Conservation (phyloP, 352 stramenopile species). For the Nothophytophthora sp. region DNA sequence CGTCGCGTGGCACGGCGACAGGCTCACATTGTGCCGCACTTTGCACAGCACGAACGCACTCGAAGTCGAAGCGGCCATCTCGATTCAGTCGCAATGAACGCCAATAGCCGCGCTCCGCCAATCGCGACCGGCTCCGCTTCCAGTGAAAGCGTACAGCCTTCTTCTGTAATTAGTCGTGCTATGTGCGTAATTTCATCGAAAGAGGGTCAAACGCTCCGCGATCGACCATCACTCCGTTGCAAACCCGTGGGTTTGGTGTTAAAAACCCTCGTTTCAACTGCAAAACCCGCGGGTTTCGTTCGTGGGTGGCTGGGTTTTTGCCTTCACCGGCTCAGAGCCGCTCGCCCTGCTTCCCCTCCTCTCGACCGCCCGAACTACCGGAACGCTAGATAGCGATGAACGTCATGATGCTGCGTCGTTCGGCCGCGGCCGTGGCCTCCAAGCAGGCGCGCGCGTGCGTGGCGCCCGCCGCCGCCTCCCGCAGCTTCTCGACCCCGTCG, state of each 20-base stretch:
- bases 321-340: conserved; percentile 3
- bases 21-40: conserved; percentile 69
- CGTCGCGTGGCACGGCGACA: conserved; percentile 71
- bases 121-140: conserved; percentile 19
- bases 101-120: conserved; percentile 8
- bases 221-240: too few species aligned
- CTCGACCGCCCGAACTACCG: conserved; percentile 16
- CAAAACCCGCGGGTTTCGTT: too few species aligned
- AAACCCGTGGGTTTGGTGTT: neutral
- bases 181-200: neutral
- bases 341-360: conserved; percentile 15
- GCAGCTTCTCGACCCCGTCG: conserved; percentile 34
- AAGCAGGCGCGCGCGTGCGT: conserved; percentile 28
- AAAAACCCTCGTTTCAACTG: too few species aligned
- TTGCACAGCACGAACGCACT: conserved; percentile 65
- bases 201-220: too few species aligned
- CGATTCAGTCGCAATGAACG: neutral
- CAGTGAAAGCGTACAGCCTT: conserved; percentile 19
- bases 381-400: conserved; percentile 33
- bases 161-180: neutral
- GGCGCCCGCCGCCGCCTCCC: conserved; percentile 12
- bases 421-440: conserved; percentile 34
- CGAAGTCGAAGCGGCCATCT: conserved; percentile 13
- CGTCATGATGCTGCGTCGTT: conserved; percentile 63
- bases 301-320: too few species aligned